Evolutionary conservation across 192 early-diverging fungal species (phyloP).

Genomic region (Linnemannia exigua): DNA sequence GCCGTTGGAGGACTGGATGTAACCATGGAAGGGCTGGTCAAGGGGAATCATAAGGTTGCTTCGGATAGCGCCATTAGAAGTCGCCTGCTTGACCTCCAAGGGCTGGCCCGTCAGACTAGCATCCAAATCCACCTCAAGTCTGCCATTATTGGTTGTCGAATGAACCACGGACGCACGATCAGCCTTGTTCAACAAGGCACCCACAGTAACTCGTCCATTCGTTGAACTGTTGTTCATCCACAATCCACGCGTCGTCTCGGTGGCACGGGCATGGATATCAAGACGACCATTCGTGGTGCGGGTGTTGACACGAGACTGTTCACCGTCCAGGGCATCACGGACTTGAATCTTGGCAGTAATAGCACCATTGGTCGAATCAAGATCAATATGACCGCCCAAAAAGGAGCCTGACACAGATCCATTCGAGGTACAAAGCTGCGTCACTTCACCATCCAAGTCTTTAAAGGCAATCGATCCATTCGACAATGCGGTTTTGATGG

Average conservation of each 20-base stretch:
- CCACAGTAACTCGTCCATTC: conserved; percentile 23
- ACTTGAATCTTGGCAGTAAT: conserved; percentile 29
- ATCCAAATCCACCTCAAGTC: conserved; percentile 32
- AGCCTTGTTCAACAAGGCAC: conserved; percentile 33
- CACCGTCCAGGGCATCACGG: conserved; percentile 21
- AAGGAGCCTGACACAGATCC: conserved; percentile 21
- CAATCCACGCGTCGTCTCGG: conserved; percentile 25
- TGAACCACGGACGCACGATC: conserved; percentile 21
- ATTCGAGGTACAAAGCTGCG: conserved; percentile 23
- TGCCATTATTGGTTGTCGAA: conserved; percentile 12
- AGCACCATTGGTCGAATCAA: conserved; percentile 24
- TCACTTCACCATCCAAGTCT: neutral
- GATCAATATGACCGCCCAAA: conserved; percentile 27
- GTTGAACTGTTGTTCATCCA: conserved; percentile 24
- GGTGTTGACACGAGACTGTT: conserved; percentile 17
- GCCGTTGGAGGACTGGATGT: conserved; percentile 15
- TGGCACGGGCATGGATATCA: conserved; percentile 22
- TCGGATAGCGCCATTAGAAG: conserved; percentile 17
- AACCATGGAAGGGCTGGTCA: conserved; percentile 9
- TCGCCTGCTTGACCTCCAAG: conserved; percentile 15
- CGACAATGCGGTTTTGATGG: conserved; percentile 21
- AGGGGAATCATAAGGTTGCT: conserved; percentile 36
- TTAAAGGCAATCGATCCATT: conserved; percentile 25
- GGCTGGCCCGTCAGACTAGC: conserved; percentile 27
- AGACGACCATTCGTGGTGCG: conserved; percentile 14